A percentile compares a stretch with the other conserved stretches of the same genome.
Conservation (phyloP, 208 protist species). For the Tetramitus jugosus region DNA sequence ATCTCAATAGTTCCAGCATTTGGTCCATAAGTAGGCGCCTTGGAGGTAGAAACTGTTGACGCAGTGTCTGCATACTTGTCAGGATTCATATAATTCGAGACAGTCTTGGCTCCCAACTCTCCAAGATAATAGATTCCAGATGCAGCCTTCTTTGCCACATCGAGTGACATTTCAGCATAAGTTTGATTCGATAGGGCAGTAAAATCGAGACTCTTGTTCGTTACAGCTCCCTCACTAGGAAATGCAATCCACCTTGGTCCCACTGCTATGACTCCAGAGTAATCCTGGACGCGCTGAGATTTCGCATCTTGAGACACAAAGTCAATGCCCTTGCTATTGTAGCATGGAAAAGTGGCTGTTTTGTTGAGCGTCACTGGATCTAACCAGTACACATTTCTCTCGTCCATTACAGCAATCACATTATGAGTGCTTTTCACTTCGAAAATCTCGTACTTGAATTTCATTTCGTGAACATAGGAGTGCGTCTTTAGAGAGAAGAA, state of each 20-base stretch:
- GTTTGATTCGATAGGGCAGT: neutral
- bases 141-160: constrained; percentile 28
- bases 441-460: neutral
- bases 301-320: too few species aligned
- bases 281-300: too few species aligned
- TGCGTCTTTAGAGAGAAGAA: constrained; percentile 3
- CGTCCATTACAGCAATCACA: neutral
- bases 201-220: neutral
- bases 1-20: constrained; percentile 30
- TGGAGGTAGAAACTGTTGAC: neutral
- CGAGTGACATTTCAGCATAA: neutral
- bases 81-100: constrained; percentile 10
- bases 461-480: neutral
- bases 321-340: too few species aligned
- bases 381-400: neutral
- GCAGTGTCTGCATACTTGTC: neutral
- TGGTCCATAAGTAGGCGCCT: neutral
- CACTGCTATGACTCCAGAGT: constrained; percentile 23
- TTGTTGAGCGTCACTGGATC: neutral
- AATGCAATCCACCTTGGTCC: constrained; percentile 35
- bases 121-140: constrained; percentile 16
- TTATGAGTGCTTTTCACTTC: neutral
- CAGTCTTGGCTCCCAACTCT: constrained; percentile 17
- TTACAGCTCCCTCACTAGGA: constrained; percentile 10
- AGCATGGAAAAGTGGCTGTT: neutral